Conservation (phyloP, 139 green algal genomes). For the Picochlorum sp. region DNA sequence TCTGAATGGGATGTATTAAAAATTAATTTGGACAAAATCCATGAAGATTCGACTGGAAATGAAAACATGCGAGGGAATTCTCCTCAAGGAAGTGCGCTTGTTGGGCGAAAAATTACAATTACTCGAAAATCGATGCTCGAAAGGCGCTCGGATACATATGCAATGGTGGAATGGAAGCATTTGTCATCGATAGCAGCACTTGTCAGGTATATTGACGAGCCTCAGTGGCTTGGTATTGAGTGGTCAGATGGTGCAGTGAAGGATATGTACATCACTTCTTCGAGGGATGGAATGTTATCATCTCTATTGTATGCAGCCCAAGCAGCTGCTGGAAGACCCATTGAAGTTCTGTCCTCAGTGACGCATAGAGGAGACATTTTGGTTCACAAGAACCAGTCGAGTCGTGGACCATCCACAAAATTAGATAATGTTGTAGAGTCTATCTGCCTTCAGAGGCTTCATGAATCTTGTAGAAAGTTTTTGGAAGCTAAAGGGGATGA, state of each 20-base stretch:
- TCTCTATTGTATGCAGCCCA: conserved; percentile 50
- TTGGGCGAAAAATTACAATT: conserved; percentile 43
- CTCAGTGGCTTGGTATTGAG: conserved; percentile 62
- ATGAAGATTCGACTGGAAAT: background rate
- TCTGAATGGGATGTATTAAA: conserved; percentile 45
- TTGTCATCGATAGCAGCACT: conserved; percentile 25
- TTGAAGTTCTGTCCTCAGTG: conserved; percentile 43
- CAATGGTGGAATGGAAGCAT: conserved; percentile 29
- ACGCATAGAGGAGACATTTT: conserved; percentile 44
- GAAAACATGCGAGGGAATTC: background rate
- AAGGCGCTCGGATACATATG: conserved; percentile 41
- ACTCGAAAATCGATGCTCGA: conserved; percentile 52
- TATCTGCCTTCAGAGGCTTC: conserved; percentile 36
- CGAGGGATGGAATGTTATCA: conserved; percentile 54
- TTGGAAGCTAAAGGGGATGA: conserved; percentile 2
- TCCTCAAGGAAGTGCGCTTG: background rate
- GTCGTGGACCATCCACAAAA: background rate
- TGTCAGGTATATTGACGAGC: conserved; percentile 43
- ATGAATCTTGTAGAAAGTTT: conserved; percentile 14
- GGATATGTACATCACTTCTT: conserved; percentile 45
- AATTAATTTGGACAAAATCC: conserved; percentile 8
- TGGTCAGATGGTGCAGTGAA: conserved; percentile 48
- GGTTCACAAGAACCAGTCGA: conserved; percentile 6
- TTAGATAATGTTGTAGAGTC: conserved; percentile 49
- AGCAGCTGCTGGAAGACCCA: conserved; percentile 26